Conservation (phyloP, 805 yeast genomes). For the Suhomyces xylopsoci region DNA sequence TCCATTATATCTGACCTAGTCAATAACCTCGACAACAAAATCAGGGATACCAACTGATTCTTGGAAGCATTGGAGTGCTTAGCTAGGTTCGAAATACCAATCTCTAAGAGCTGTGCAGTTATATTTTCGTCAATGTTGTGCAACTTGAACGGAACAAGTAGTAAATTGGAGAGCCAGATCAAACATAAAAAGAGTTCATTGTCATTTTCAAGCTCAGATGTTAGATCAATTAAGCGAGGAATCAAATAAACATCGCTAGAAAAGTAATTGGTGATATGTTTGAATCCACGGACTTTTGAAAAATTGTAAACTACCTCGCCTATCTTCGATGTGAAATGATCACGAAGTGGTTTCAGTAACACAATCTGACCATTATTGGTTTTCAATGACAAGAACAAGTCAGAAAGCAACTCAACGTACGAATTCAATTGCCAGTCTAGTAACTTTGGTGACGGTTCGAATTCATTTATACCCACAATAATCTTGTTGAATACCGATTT, state of each 20-base stretch:
- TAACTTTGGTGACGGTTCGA: slow-evolving; percentile 53
- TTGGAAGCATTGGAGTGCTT: slow-evolving; percentile 47
- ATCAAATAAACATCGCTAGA: slow-evolving; percentile 57
- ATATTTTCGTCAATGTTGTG: slow-evolving; percentile 31
- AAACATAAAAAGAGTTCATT: slow-evolving; percentile 42
- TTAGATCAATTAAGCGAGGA: slow-evolving; percentile 17
- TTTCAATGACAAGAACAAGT: slow-evolving; percentile 18
- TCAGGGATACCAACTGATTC: slow-evolving; percentile 52
- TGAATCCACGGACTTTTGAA: slow-evolving; percentile 64
- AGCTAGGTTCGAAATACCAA: slow-evolving; percentile 30
- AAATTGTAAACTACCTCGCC: slow-evolving; percentile 53
- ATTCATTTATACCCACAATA: slow-evolving; percentile 39
- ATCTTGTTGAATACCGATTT: slow-evolving; percentile 11
- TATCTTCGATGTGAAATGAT: slow-evolving; percentile 7
- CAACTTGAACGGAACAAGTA: slow-evolving; percentile 72
- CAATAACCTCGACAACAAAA: slow-evolving; percentile 51
- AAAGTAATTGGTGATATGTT: slow-evolving; percentile 56
- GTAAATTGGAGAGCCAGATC: slow-evolving; percentile 69
- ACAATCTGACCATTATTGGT: not conserved
- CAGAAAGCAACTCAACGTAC: slow-evolving; percentile 29
- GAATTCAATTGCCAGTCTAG: slow-evolving; percentile 40
- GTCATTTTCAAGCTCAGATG: slow-evolving; percentile 10
- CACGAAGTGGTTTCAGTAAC: not conserved
- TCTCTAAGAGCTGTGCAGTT: slow-evolving; percentile 30
- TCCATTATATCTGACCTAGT: slow-evolving; percentile 46